Evolutionary conservation across 768 basidiomycete species (phyloP).

Genomic region (Pleurotus eryngii): DNA sequence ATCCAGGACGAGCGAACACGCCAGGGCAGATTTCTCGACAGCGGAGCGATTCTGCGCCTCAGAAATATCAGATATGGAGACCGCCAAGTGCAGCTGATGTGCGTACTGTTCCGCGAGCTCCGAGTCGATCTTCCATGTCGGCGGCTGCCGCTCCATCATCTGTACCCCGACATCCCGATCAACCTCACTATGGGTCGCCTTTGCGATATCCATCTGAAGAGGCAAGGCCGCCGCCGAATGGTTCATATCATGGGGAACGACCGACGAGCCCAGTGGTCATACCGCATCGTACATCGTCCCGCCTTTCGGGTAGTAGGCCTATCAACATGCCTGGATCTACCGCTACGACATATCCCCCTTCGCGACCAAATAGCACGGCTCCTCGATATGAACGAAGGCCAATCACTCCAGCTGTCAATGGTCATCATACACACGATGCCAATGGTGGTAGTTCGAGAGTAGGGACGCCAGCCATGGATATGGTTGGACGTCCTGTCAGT

Average conservation of each 20-base stretch:
- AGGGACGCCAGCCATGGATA: conserved; percentile 1
- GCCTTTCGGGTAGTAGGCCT: conserved; percentile 1
- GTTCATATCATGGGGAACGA: background rate
- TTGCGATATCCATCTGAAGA: conserved; percentile 5
- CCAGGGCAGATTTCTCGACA: conserved; percentile 3
- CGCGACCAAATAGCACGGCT: background rate
- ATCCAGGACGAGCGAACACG: conserved; percentile 3
- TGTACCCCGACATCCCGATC: background rate
- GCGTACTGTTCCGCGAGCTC: conserved; percentile 2
- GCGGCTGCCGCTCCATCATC: background rate
- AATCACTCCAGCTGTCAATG: background rate
- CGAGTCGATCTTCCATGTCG: conserved; percentile 5
- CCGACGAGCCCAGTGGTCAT: conserved; percentile 6
- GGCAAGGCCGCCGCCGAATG: background rate
- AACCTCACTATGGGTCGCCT: conserved; percentile 6
- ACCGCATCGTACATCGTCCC: conserved; percentile 5
- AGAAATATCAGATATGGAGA: conserved; percentile 7
- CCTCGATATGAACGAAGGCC: conserved; percentile 4
- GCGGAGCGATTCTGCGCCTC: conserved; percentile 7
- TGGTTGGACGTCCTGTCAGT: background rate
- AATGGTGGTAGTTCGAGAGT: background rate
- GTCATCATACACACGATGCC: background rate
- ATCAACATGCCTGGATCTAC: conserved; percentile 4
- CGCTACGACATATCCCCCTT: conserved; percentile 2
- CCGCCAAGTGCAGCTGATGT: conserved; percentile 5